phyloP scores from a whole-genome alignment of 179 eudicot species.

The Spergularia azorica region DNA sequence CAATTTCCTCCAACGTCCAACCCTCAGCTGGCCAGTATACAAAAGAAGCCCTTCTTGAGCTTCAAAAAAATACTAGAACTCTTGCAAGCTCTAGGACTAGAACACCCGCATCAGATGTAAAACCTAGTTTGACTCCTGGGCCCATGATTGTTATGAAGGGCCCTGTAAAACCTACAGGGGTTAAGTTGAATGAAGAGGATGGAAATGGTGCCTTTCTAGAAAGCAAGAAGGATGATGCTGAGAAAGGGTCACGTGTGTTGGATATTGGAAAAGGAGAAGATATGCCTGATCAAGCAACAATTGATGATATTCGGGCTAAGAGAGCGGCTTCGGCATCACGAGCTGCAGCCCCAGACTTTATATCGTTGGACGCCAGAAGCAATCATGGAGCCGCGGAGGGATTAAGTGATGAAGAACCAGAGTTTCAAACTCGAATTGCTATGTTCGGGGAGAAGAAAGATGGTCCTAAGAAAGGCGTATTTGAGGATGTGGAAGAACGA shows the following conservation, averaged over 20 bases:
- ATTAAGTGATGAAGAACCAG: slow-evolving; percentile 96
- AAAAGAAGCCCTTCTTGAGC: slow-evolving; percentile 78
- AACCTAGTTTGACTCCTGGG: slow-evolving; percentile 36
- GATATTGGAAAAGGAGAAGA: slow-evolving; percentile 35
- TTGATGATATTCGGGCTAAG: slow-evolving; percentile 67
- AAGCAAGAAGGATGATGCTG: slow-evolving; percentile 38
- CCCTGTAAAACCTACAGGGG: slow-evolving; percentile 45
- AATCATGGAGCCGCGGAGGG: slow-evolving; percentile 96
- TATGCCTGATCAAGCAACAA: slow-evolving; percentile 60
- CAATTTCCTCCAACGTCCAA: slow-evolving; percentile 60
- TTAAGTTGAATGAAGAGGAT: slow-evolving; percentile 20
- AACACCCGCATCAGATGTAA: slow-evolving; percentile 25
- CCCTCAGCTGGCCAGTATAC: slow-evolving; percentile 87
- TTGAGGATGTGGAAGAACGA: slow-evolving; percentile 67
- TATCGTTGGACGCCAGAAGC: slow-evolving; percentile 81
- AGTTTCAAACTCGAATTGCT: slow-evolving; percentile 79
- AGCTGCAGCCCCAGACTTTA: slow-evolving; percentile 79
- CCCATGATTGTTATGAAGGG: slow-evolving; percentile 82
- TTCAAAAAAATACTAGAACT: slow-evolving; percentile 80
- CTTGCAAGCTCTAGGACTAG: slow-evolving; percentile 45
- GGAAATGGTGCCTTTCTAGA: slow-evolving; percentile 14
- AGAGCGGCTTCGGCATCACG: slow-evolving; percentile 69
- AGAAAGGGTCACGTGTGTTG: slow-evolving; percentile 36
- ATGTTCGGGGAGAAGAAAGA: slow-evolving; percentile 60
- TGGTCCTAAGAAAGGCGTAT: slow-evolving; percentile 64